Evolutionary conservation across 345 rosid genomes (phyloP).

Genomic region (Eutrema heterophyllum): DNA sequence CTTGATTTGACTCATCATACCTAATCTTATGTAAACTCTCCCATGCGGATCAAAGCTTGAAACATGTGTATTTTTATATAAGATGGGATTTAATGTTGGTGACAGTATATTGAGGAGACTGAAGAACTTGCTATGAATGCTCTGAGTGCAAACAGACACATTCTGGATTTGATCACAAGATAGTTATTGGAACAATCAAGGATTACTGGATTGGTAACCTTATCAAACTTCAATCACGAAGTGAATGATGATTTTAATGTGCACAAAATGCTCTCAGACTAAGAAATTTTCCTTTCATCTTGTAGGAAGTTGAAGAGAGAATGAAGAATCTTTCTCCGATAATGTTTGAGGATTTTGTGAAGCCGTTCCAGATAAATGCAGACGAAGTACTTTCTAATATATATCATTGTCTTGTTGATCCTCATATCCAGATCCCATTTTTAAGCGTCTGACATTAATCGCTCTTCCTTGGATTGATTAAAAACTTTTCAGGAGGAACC

Average conservation of each 20-base stretch:
- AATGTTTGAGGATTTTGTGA: slow-evolving; percentile 86
- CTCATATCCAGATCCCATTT: no score
- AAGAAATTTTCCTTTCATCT: slow-evolving; percentile 2
- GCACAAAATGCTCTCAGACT: neutral
- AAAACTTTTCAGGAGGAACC: slow-evolving; percentile 63
- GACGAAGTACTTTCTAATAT: slow-evolving; percentile 47
- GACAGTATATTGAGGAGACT: slow-evolving; percentile 85
- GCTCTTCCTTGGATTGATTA: no score
- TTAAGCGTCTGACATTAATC: no score
- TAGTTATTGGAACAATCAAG: slow-evolving; percentile 76
- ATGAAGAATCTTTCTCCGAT: slow-evolving; percentile 59
- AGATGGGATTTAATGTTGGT: slow-evolving; percentile 28
- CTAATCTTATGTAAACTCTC: neutral
- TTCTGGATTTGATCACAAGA: slow-evolving; percentile 64
- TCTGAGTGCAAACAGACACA: slow-evolving; percentile 57
- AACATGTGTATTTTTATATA: neutral
- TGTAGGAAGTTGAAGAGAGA: slow-evolving; percentile 76
- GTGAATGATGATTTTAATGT: neutral
- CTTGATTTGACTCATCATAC: slow-evolving; percentile 9
- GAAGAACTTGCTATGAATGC: slow-evolving; percentile 93
- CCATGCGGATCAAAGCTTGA: slow-evolving; percentile 7
- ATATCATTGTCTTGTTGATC: no score
- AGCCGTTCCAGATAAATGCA: slow-evolving; percentile 69
- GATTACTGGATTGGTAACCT: slow-evolving; percentile 86
- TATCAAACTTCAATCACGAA: neutral